phyloP scores from a whole-genome alignment of 2,329 filamentous ascomycete species.

The Trichoderma oligosporum region DNA sequence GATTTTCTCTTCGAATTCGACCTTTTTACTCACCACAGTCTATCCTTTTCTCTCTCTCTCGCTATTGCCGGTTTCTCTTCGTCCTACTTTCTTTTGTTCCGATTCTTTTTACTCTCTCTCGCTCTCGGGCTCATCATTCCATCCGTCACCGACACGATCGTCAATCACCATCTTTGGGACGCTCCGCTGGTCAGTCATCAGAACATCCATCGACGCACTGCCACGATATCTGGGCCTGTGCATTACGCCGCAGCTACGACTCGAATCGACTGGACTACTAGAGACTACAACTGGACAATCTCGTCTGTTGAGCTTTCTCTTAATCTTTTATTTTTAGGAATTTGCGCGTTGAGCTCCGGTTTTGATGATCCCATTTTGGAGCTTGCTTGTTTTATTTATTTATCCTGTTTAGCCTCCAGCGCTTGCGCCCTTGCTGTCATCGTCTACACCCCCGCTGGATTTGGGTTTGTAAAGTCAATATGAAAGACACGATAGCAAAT shows the following conservation, averaged over 20 bases:
- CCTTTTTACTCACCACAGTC: slow-evolving; percentile 12
- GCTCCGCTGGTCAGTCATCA: slow-evolving; percentile 7
- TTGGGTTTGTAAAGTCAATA: slow-evolving; percentile 5
- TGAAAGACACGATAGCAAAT: slow-evolving; percentile 43
- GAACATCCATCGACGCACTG: slow-evolving; percentile 10
- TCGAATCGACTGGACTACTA: slow-evolving; percentile 3
- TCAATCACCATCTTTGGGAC: background rate
- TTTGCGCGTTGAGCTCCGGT: background rate
- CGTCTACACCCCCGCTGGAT: slow-evolving; percentile 7
- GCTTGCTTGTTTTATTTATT: slow-evolving; percentile 8
- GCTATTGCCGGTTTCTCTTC: background rate
- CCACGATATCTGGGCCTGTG: slow-evolving; percentile 6
- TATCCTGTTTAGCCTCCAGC: slow-evolving; percentile 14
- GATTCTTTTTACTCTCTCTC: background rate
- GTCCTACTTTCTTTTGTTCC: slow-evolving; percentile 1
- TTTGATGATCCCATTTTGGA: slow-evolving; percentile 11
- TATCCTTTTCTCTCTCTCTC: slow-evolving; percentile 2
- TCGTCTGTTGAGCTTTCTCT: no score
- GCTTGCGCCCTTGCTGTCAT: slow-evolving; percentile 11
- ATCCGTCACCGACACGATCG: slow-evolving; percentile 6
- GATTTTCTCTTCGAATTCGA: slow-evolving; percentile 7
- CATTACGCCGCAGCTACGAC: background rate
- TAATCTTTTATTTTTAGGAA: background rate
- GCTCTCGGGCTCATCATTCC: slow-evolving; percentile 1
- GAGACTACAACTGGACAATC: background rate